Evolutionary conservation across 2,329 filamentous ascomycete genomes (phyloP).

Genomic region (Proliferodiscus dingleyae): DNA sequence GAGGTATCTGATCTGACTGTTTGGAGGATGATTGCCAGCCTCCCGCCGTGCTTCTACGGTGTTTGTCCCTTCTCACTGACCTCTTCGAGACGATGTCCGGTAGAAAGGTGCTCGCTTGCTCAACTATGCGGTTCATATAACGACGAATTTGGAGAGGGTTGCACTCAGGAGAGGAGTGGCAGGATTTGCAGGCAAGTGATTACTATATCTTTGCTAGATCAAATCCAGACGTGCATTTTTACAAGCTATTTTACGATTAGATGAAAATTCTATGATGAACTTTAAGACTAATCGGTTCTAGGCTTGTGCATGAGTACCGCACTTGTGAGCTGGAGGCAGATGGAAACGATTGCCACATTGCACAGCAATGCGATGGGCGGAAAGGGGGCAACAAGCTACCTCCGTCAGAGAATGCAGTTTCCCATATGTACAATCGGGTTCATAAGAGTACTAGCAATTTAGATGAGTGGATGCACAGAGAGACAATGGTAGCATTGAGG

Average conservation of each 20-base stretch:
- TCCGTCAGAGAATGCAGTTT: neutral
- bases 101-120: constrained; percentile 3
- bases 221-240: too few relatives aligned
- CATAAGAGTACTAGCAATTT: neutral
- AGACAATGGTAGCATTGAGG: constrained; percentile 1
- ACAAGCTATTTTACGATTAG: too few relatives aligned
- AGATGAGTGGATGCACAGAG: constrained; percentile 3
- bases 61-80: constrained; percentile 14
- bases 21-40: neutral
- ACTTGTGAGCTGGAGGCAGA: constrained; percentile 5
- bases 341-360: neutral
- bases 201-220: too few relatives aligned
- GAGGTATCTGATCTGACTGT: neutral
- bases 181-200: too few relatives aligned
- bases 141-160: neutral
- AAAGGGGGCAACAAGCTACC: too few relatives aligned
- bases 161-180: too few relatives aligned
- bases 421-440: constrained; percentile 1
- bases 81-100: neutral
- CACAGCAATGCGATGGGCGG: neutral
- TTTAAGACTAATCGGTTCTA: neutral
- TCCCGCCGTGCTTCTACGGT: constrained; percentile 8
- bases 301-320: constrained; percentile 3
- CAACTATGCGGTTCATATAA: constrained; percentile 10
- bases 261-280: too few relatives aligned